These are phyloP conservation scores for Tardiomyces blankii DNA, from an alignment of 1,139 yeast species.

Conservation along the genomic window DNA sequence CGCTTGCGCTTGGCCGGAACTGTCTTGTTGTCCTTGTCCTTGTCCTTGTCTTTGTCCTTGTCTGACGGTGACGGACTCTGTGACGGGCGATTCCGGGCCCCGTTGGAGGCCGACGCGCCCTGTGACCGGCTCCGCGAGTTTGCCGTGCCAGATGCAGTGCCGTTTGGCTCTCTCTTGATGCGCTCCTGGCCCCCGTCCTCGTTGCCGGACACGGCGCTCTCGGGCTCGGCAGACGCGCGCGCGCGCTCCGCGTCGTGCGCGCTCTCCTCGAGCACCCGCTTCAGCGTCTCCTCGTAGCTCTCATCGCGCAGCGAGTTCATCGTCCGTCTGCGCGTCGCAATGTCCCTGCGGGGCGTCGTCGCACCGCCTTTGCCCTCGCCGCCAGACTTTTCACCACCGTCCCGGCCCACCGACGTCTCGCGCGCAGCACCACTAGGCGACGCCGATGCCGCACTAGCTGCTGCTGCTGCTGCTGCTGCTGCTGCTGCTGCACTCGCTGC, in stretches of 20 bases:
- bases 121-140: not conserved
- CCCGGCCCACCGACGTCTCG: conserved; percentile 3
- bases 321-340: conserved; percentile 18
- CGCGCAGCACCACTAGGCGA: too few species aligned
- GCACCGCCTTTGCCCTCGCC: conserved; percentile 6
- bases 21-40: too few species aligned
- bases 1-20: not conserved
- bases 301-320: conserved; percentile 36
- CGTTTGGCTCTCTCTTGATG: not conserved
- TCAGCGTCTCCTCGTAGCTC: conserved; percentile 55
- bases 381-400: conserved; percentile 10
- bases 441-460: conserved; percentile 10
- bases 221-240: not conserved
- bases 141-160: not conserved
- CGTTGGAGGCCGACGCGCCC: not conserved
- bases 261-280: conserved; percentile 60
- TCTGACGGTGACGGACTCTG: not conserved
- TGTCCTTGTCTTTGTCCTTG: too few species aligned
- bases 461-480: conserved; percentile 10
- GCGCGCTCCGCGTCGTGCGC: conserved; percentile 36
- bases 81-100: not conserved
- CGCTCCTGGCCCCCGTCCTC: not conserved
- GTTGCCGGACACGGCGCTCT: not conserved
- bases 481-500: conserved; percentile 4
- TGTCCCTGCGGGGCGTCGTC: not conserved